Base-by-base conservation (phyloP, 352 stramenopile species). In the Stramenopiles sp. region DNA sequence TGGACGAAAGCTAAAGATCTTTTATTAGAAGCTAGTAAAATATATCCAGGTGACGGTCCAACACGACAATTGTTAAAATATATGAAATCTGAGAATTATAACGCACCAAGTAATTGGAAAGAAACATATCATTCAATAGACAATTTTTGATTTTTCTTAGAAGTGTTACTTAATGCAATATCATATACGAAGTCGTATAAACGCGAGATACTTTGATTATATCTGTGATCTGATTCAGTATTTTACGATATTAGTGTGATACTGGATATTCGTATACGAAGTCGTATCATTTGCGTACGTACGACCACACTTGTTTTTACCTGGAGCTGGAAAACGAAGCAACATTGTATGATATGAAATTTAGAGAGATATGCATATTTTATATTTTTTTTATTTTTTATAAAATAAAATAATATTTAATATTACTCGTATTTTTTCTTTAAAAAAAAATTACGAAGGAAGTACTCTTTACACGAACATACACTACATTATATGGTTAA, bases 31-130 rank as follows among this genome's bases (percentile, higher is more conserved):
- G 92, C 93, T 6, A 93, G 97, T 78, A 92, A 97, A 78, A 90
- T 96, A 63, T 89, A 92, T 88, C 88, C 91, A 76, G 89, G 92
- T 78, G 90, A 97, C 83, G 93, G 96, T n/a, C 90, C 96, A 33
- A 88, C 92, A 33, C 89, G 90, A 79, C 88, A 90, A 63, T 91
- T 98, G 79, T 90, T 97, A 78, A 84, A 79, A 6, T 95, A 95
- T 85, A 97, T 94, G 80, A 88, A 94, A 81, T 87, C 91, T 30
- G 84, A 87, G 31, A 88, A 89, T 20, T 91, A 92, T 29, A 63
- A 84, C 0, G 86, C 92, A 13, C 93, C 93, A 1, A 84, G 79
- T 4, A 91, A 91, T 85, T 98, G 94, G 94, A 89, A 91, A 82
- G 65, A 76, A 33, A 76, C 30, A 20, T 33, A 76, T 20, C 30